phyloP scores from a whole-genome alignment of 768 basidiomycete species.

The Suillus plorans region DNA sequence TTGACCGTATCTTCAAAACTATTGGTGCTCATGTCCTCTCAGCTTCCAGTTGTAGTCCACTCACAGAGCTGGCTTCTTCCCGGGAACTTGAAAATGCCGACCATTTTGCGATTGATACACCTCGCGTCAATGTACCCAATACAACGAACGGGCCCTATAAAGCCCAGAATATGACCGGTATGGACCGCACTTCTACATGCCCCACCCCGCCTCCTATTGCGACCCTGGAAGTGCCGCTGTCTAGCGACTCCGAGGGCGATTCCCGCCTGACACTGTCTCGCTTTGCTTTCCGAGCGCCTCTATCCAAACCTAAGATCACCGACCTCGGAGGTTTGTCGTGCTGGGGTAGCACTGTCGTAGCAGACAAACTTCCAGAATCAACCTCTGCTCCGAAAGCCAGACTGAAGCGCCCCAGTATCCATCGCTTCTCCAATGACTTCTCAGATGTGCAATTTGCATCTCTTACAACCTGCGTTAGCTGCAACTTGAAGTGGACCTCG shows the following conservation, averaged over 20 bases:
- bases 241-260: constrained; percentile 24
- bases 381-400: not conserved
- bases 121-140: not conserved
- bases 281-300: constrained; percentile 36
- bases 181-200: not conserved
- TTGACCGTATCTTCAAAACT: not conserved
- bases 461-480: constrained; percentile 61
- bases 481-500: constrained; percentile 66
- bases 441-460: constrained; percentile 46
- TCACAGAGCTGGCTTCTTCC: not conserved
- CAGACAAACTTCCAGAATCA: not conserved
- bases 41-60: not conserved
- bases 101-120: not conserved
- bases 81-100: not conserved
- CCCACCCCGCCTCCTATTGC: constrained; percentile 15
- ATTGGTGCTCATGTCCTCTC: not conserved
- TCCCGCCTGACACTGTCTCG: constrained; percentile 32
- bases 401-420: not conserved
- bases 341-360: not conserved
- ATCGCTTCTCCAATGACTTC: constrained; percentile 34
- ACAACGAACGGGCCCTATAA: not conserved
- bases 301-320: not conserved
- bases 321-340: not conserved
- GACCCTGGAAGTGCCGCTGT: constrained; percentile 11
- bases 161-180: not conserved